These are phyloP conservation scores for Sphaerulina musiva DNA, from an alignment of 2,329 filamentous ascomycete genomes.

Conservation along the genomic window DNA sequence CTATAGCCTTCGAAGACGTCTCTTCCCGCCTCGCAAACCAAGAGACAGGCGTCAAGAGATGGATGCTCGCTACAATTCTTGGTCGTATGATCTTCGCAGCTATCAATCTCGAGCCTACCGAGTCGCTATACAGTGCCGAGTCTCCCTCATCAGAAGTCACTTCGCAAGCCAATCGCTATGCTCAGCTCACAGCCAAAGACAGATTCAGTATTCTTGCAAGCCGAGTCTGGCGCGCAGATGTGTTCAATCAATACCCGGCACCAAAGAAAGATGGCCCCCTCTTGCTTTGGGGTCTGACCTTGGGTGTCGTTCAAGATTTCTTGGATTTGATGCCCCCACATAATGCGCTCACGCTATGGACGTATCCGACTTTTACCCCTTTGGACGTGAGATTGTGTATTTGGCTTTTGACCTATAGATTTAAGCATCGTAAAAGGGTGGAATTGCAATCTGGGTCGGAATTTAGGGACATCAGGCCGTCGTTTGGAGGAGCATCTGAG, in stretches of 20 bases:
- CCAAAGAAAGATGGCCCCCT: slow-evolving; percentile 43
- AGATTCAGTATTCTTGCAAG: slow-evolving; percentile 14
- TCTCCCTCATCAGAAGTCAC: slow-evolving; percentile 25
- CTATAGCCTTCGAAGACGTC: slow-evolving; percentile 58
- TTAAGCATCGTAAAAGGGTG: slow-evolving; percentile 47
- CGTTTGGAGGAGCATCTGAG: slow-evolving; percentile 27
- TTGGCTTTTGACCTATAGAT: slow-evolving; percentile 53
- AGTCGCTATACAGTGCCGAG: slow-evolving; percentile 51
- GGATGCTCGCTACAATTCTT: slow-evolving; percentile 51
- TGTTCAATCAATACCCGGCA: slow-evolving; percentile 29
- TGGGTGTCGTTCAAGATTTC: slow-evolving; percentile 62
- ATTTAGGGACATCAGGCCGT: slow-evolving; percentile 20
- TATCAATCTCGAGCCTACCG: slow-evolving; percentile 55
- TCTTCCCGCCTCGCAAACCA: slow-evolving; percentile 54
- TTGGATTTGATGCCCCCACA: slow-evolving; percentile 60
- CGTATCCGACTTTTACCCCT: slow-evolving; percentile 61
- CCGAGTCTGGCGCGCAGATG: slow-evolving; percentile 22
- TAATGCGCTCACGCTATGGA: slow-evolving; percentile 57
- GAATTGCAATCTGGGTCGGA: slow-evolving; percentile 31
- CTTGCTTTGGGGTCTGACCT: slow-evolving; percentile 61
- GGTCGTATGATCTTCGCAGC: slow-evolving; percentile 64
- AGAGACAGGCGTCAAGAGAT: slow-evolving; percentile 49
- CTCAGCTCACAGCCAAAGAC: slow-evolving; percentile 15
- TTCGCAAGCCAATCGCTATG: slow-evolving; percentile 26
- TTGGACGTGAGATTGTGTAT: slow-evolving; percentile 55